Base-by-base conservation (phyloP, 2,329 filamentous ascomycete genomes). In the Fusarium sp. region DNA sequence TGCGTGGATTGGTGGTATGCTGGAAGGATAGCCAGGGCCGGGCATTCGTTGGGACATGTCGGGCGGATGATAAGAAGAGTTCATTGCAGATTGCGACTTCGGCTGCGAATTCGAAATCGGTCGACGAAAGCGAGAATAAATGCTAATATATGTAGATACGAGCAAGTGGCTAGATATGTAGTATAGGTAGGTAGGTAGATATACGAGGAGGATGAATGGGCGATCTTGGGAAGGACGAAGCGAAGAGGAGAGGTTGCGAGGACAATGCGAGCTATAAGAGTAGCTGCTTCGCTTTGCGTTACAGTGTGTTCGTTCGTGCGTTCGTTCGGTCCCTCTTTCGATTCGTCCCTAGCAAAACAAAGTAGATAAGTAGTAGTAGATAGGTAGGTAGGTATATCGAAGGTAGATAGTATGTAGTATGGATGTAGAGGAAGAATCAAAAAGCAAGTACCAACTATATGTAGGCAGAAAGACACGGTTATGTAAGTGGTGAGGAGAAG, bases 21-120 rank as follows among this genome's bases (percentile, higher is more conserved):
- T 64, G 57, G 73, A 64, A 44, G 69, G 56, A 60, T 78, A 79
- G 43, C 73, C 72, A 47, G 71, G 62, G 49, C 62, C 62, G 20
- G 78, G 74, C 62, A 77, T 70, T 55, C 75, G 77, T 70, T 79
- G 78, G 45, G 77, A 72, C 74, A 77, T 75, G 57, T 78, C 74
- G 55, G 77, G 62, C 40, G 67, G 74, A 47, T 73, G 74, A 61
- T 79, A 79, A 65, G 71, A 62, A 32, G 75, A 75, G 62, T 78
- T 78, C 78, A 80, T 80, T 65, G 51, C 53, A 41, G 34, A 49
- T 58, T 47, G 59, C 53, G 48, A 46, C 27, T 22, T 24, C 5
- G 34, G 25, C 30, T 58, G 25, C 24, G 56, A 48, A 18, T 20
- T 25, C 46, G 34, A 29, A 32, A 27, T 22, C 29, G 44, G 45